phyloP scores from a whole-genome alignment of 345 rosid genomes.

The Acer campestre region DNA sequence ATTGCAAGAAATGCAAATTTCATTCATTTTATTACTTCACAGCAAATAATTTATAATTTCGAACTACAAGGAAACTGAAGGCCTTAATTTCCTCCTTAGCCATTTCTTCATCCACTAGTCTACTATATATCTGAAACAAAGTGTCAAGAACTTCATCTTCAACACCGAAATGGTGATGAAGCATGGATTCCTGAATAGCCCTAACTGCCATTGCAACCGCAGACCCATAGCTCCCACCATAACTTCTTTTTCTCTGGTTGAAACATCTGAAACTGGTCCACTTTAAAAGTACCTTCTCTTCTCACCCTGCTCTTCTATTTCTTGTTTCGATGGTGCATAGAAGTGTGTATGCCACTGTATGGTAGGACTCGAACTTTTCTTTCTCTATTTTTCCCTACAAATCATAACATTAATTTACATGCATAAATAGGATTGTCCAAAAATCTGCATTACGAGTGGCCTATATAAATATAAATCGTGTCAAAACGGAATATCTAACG shows the following conservation, averaged over 20 bases:
- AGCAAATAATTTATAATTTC: constrained; percentile 36
- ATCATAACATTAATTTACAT: neutral
- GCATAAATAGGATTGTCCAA: neutral
- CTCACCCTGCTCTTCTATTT: constrained; percentile 63
- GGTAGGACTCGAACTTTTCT: constrained; percentile 72
- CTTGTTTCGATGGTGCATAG: constrained; percentile 70
- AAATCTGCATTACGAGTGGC: no score
- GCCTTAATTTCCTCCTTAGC: constrained; percentile 61
- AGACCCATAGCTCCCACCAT: constrained; percentile 54
- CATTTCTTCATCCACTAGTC: constrained; percentile 62
- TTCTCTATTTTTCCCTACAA: constrained; percentile 64
- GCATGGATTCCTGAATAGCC: constrained; percentile 86
- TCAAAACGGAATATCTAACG: no score
- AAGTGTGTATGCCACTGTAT: constrained; percentile 76
- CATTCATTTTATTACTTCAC: no score
- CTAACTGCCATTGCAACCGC: constrained; percentile 71
- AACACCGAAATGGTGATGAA: constrained; percentile 69
- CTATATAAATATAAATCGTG: no score
- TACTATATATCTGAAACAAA: constrained; percentile 61
- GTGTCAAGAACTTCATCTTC: constrained; percentile 64
- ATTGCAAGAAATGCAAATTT: no score
- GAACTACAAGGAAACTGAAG: constrained; percentile 58
- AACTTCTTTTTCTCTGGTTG: constrained; percentile 38
- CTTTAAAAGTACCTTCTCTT: constrained; percentile 58
- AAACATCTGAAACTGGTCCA: constrained; percentile 55